phyloP scores from a whole-genome alignment of 306 rosid genomes.

The Quercus bicolor region DNA sequence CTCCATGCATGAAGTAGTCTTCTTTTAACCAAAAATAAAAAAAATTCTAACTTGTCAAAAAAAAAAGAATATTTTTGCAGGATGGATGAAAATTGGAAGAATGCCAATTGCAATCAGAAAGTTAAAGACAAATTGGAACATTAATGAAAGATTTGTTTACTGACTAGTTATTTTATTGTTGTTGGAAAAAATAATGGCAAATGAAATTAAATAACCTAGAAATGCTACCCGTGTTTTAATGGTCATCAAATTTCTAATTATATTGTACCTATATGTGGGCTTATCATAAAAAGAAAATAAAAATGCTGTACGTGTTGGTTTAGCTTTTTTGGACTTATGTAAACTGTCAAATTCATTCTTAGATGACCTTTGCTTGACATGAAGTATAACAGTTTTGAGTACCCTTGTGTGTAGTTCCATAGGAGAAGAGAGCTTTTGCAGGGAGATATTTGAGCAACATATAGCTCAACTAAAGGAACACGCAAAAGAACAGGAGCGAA shows the following conservation, averaged over 20 bases:
- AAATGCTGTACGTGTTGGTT: neutral
- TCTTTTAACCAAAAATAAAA: too few relatives aligned
- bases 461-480: conserved; percentile 69
- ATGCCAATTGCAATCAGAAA: too few relatives aligned
- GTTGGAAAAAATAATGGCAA: neutral
- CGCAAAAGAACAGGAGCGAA: conserved; percentile 72
- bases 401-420: conserved; percentile 49
- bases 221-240: neutral
- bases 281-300: too few relatives aligned
- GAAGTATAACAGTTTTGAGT: too few relatives aligned
- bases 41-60: too few relatives aligned
- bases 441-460: conserved; percentile 69
- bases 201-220: neutral
- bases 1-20: too few relatives aligned
- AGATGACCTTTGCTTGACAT: neutral
- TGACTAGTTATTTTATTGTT: neutral
- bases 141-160: neutral
- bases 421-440: conserved; percentile 68
- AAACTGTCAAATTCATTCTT: neutral
- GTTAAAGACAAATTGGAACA: too few relatives aligned
- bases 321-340: neutral
- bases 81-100: too few relatives aligned
- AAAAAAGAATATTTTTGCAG: too few relatives aligned
- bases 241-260: neutral
- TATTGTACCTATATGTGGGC: neutral